Evolutionary conservation across 2,329 filamentous ascomycete genomes (phyloP), one percentile per base, ranked within the genome.

Genomic region (Botrytis medusae): DNA sequence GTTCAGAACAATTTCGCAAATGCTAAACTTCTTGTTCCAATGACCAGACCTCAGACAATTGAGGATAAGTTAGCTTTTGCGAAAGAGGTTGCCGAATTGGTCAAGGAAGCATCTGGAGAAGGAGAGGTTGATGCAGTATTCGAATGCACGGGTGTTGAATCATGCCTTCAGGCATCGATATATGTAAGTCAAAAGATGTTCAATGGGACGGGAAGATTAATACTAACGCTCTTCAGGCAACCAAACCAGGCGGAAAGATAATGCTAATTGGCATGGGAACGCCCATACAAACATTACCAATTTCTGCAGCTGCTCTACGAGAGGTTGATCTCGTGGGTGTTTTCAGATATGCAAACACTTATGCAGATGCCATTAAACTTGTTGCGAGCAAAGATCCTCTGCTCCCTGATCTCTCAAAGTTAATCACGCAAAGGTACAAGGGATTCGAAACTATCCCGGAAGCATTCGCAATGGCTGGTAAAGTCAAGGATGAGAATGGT

Each of bases 301-400:
- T 95, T 68, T 92, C 90, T 12, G 90, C 91, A 10, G 92, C 92
- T 3, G 90, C 92, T 59, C 84, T 93, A 40, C 87, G 91, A 61
- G 92, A 95, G 82, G 90, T 94, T 67, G 92, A 94, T 80, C 91
- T 94, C 46, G 83, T 93, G 29, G 92, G 92, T 59, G 90, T 93
- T 54, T 94, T 94, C 83, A 87, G 92, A 68, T 94, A 94, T 77
- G 91, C 91, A 32, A 92, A 93, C 81, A 93, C 91, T 0, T 98
- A 95, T 93, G 94, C 94, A 44, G 90, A 94, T 75, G 96, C 96
- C 54, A 98, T 98, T 77, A 89, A 94, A 69, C 85, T 98, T 76
- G 88, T 98, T 40, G 89, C 93, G 84, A 94, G 91, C 81, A 92
- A 92, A 1, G 89, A 80, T 37, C 76, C 79, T 9, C 68, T 79